Evolutionary conservation across 352 stramenopile genomes (phyloP), one percentile per base, ranked within the genome.

Genomic region (Pythium biforme): DNA sequence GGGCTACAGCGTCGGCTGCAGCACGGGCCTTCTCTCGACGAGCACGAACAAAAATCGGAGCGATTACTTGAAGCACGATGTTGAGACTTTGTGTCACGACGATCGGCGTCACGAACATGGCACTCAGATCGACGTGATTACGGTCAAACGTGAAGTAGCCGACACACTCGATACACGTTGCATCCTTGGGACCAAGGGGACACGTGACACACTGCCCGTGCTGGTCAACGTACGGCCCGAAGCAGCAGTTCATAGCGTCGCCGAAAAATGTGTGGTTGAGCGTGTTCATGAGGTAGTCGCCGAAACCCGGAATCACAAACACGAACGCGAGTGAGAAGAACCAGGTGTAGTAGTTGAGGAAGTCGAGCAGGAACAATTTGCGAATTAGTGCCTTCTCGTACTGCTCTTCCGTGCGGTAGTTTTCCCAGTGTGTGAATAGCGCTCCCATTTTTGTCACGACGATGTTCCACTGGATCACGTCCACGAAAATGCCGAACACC

Each of bases 311-410:
- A 47, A 96, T 90, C 61, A 94, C 87, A 59, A 92, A 94, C 15
- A 96, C 75, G 63, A 96, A 96, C 15, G 87, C 85, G 33, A 96
- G 80, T 64, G 79, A 91, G 67, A 96, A 96, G 70, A 96, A 96
- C 87, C 87, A 96, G 56, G 86, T 96, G 72, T 94, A 96, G 74
- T 96, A 96, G 74, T 96, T 96, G 27, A 96, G 69, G 49, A 96
- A 96, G 51, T 96, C 87, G 25, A 96, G 64, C 41, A 92, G 37
- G 46, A 96, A 92, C 14, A 96, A 70, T 60, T 96, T 94, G 15
- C 82, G 79, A 49, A 96, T 87, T 33, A 96, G 64, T 15, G 85
- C 74, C 51, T 81, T 88, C 60, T 96, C 87, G 60, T 88, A 93
- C 62, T 90, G 78, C 62, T 96, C 87, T 49, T 92, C 82, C 0